Evolutionary conservation across 2,329 filamentous ascomycete species (phyloP).

Genomic region (Tolypocladium sp.): DNA sequence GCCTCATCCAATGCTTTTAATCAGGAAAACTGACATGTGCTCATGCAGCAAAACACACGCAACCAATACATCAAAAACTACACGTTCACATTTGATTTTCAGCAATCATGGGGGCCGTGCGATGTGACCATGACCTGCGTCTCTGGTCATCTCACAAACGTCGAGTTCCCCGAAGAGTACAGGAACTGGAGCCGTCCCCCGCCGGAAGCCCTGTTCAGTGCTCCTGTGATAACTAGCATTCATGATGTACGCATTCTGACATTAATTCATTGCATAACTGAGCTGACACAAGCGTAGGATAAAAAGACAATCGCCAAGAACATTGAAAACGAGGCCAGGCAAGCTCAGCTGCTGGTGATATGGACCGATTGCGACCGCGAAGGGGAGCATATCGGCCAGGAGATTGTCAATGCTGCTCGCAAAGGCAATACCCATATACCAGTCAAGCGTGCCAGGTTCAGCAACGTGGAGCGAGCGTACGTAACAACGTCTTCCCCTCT

Average conservation of each 20-base stretch:
- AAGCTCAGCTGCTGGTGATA: slow-evolving; percentile 72
- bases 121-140: slow-evolving; percentile 92
- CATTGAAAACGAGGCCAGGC: slow-evolving; percentile 68
- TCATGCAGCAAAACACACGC: slow-evolving; percentile 53
- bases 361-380: slow-evolving; percentile 99
- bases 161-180: slow-evolving; percentile 67
- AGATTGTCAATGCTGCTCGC: slow-evolving; percentile 74
- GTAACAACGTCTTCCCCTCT: slow-evolving; percentile 15
- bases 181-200: slow-evolving; percentile 75
- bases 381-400: slow-evolving; percentile 89
- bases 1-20: not conserved
- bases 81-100: slow-evolving; percentile 82
- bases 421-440: slow-evolving; percentile 65
- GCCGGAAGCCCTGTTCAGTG: slow-evolving; percentile 72
- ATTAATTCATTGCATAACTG: not conserved
- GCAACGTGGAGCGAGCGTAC: slow-evolving; percentile 87
- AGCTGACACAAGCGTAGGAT: slow-evolving; percentile 39
- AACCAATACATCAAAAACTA: slow-evolving; percentile 89
- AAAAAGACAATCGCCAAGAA: slow-evolving; percentile 78
- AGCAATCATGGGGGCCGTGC: slow-evolving; percentile 68
- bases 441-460: slow-evolving; percentile 82
- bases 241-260: slow-evolving; percentile 41
- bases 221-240: slow-evolving; percentile 61
- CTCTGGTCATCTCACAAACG: slow-evolving; percentile 72
- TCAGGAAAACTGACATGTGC: slow-evolving; percentile 10